These are phyloP conservation scores for Bonia amplexicaulis DNA, from an alignment of 176 grass and related monocot genomes.

Conservation along the genomic window DNA sequence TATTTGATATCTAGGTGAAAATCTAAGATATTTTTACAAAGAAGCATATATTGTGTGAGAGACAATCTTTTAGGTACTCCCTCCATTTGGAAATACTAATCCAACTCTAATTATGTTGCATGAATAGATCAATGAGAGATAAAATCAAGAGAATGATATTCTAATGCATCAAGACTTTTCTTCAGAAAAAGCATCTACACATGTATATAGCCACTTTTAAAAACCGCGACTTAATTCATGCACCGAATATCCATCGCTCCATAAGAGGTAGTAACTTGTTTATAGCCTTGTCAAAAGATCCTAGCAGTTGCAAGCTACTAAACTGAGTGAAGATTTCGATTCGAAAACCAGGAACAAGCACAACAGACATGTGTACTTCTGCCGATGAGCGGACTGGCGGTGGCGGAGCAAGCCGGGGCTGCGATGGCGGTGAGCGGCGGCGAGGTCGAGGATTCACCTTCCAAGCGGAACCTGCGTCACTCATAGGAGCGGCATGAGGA, in stretches of 20 bases:
- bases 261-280: not conserved
- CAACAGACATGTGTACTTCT: too few species aligned
- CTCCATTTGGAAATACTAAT: not conserved
- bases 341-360: too few species aligned
- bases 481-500: too few species aligned
- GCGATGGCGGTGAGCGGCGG: too few species aligned
- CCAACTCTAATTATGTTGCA: constrained; percentile 7
- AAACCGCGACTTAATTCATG: not conserved
- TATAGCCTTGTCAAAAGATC: not conserved
- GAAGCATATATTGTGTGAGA: not conserved
- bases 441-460: too few species aligned
- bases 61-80: not conserved
- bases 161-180: not conserved
- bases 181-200: not conserved
- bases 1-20: not conserved
- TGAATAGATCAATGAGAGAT: not conserved
- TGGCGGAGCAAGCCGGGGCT: too few species aligned
- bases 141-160: not conserved
- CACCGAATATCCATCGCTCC: not conserved
- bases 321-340: not conserved
- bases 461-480: too few species aligned
- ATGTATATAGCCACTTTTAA: not conserved
- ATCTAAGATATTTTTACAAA: not conserved
- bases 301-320: constrained; percentile 3
- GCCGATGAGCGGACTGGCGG: too few species aligned